Evolutionary conservation across 805 yeast species (phyloP).

Genomic region (Ogataea angusta): DNA sequence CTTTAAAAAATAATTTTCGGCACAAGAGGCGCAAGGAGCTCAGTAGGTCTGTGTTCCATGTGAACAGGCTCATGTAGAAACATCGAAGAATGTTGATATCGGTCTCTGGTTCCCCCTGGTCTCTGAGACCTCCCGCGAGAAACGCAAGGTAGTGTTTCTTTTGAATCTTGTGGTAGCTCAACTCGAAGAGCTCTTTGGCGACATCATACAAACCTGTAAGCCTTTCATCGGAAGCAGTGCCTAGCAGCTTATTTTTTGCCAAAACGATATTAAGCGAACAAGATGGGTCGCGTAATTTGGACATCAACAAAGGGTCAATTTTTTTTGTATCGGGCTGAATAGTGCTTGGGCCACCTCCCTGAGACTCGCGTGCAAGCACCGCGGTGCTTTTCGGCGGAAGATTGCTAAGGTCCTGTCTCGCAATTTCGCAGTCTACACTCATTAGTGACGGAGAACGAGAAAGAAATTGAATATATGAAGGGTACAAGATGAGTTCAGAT

Average conservation of each 20-base stretch:
- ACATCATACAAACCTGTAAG: slow-evolving; percentile 14
- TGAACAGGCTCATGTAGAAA: slow-evolving; percentile 45
- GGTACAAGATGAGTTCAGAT: not conserved
- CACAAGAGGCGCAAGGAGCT: slow-evolving; percentile 59
- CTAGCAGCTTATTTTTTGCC: slow-evolving; percentile 1
- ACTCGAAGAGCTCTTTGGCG: slow-evolving; percentile 34
- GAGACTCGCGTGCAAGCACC: too few species aligned
- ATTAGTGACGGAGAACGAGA: not conserved
- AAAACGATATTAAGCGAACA: slow-evolving; percentile 5
- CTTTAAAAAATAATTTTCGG: slow-evolving; percentile 64
- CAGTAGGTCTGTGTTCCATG: slow-evolving; percentile 49
- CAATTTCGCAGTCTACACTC: not conserved
- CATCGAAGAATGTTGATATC: slow-evolving; percentile 41
- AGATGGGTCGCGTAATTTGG: slow-evolving; percentile 3
- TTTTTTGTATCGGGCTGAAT: not conserved
- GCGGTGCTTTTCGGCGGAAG: too few species aligned
- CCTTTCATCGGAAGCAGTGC: slow-evolving; percentile 6
- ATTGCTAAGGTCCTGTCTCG: too few species aligned
- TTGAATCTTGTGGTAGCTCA: slow-evolving; percentile 27
- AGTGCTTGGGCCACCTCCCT: not conserved
- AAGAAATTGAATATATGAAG: too few species aligned
- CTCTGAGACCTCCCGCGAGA: slow-evolving; percentile 26
- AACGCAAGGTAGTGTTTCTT: slow-evolving; percentile 24
- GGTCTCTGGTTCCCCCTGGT: slow-evolving; percentile 17
- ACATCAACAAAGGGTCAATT: not conserved